Percentiles rank a stretch among this genome's conserved stretches.
phyloP scores from a whole-genome alignment of 1,139 yeast genomes.

The Saccharomyces hybrid region DNA sequence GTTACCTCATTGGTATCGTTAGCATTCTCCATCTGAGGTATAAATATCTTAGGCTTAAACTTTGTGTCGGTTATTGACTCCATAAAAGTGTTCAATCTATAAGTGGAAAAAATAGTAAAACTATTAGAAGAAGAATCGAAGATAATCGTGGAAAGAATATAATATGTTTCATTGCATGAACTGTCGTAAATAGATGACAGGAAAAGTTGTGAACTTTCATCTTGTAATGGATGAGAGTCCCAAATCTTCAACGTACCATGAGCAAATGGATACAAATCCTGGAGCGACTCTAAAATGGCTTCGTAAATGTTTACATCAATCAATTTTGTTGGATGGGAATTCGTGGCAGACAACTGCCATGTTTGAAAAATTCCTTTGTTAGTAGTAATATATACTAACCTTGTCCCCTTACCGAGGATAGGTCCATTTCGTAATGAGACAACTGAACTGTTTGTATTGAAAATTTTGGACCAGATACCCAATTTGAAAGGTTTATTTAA shows the following conservation, averaged over 20 bases:
- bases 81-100: constrained; percentile 41
- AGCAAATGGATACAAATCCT: constrained; percentile 39
- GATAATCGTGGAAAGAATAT: constrained; percentile 47
- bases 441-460: constrained; percentile 37
- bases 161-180: constrained; percentile 29
- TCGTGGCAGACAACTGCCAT: constrained; percentile 41
- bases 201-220: constrained; percentile 40
- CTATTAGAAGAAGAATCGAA: constrained; percentile 44
- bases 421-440: constrained; percentile 54
- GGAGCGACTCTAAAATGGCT: constrained; percentile 35
- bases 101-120: constrained; percentile 53
- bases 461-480: constrained; percentile 24
- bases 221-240: constrained; percentile 41
- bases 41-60: constrained; percentile 41
- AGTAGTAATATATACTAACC: constrained; percentile 37
- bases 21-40: constrained; percentile 37
- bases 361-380: constrained; percentile 38
- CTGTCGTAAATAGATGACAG: constrained; percentile 36
- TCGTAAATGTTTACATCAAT: constrained; percentile 33
- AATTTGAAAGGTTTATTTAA: constrained; percentile 30
- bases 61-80: constrained; percentile 24
- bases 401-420: constrained; percentile 46
- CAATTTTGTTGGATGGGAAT: constrained; percentile 35
- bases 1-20: constrained; percentile 36
- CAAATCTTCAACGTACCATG: constrained; percentile 38